These are phyloP conservation scores for Macrolepiota fuliginosa DNA, from an alignment of 768 basidiomycete species.

Conservation along the genomic window DNA sequence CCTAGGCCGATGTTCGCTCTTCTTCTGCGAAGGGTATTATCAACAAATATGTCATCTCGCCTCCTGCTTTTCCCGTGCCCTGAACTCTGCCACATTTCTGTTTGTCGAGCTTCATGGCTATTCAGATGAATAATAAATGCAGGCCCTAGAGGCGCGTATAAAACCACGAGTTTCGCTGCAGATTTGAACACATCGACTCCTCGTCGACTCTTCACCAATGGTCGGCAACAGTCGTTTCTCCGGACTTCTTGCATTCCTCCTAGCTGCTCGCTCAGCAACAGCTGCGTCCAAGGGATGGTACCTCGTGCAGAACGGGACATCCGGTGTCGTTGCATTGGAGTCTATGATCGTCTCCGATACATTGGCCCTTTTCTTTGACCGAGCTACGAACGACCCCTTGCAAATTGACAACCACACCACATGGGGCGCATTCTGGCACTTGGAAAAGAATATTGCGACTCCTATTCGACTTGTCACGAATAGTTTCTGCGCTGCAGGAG, in stretches of 20 bases:
- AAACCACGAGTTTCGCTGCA: neutral
- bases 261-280: neutral
- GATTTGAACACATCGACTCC: neutral
- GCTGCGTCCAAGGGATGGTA: constrained; percentile 21
- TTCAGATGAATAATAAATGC: no score
- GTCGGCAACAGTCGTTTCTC: neutral
- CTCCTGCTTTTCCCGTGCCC: no score
- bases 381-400: constrained; percentile 36
- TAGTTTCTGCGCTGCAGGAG: constrained; percentile 41
- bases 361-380: constrained; percentile 27
- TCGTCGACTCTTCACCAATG: neutral
- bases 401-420: constrained; percentile 39
- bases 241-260: neutral
- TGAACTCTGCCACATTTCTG: no score
- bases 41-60: no score
- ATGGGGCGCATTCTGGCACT: constrained; percentile 43
- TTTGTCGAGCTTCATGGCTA: no score
- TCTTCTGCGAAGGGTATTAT: no score
- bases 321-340: constrained; percentile 27
- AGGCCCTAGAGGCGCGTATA: neutral
- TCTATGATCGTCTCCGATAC: constrained; percentile 28
- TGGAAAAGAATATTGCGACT: constrained; percentile 35
- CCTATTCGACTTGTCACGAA: constrained; percentile 33
- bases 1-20: no score
- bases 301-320: constrained; percentile 27